A percentile compares a stretch with the other conserved stretches of the same genome.
Evolutionary conservation across 305 asterid species (phyloP).

Genomic region (Solanum hybrid): DNA sequence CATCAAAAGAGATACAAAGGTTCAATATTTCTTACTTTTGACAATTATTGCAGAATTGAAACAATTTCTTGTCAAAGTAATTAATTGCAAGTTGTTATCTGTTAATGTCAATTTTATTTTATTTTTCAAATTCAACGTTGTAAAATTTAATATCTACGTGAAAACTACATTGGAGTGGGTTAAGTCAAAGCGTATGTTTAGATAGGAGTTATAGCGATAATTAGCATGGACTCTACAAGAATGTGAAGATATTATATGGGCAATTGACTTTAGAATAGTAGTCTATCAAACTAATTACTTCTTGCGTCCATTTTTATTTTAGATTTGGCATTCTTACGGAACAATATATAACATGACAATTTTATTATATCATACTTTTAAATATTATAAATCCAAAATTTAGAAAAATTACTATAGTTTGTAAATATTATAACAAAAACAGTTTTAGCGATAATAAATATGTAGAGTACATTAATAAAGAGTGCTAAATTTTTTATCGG

Average conservation of each 20-base stretch:
- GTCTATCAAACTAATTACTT: neutral
- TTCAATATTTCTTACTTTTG: neutral
- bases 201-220: neutral
- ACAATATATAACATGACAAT: neutral
- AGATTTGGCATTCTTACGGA: neutral
- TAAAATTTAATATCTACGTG: neutral
- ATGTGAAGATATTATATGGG: neutral
- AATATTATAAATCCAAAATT: too few relatives aligned
- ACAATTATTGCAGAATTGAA: neutral
- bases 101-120: too few relatives aligned
- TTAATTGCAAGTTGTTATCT: neutral
- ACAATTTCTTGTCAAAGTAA: neutral
- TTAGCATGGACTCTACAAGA: neutral
- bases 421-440: neutral
- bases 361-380: too few relatives aligned
- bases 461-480: neutral
- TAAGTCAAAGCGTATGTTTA: neutral
- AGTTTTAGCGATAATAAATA: too few relatives aligned
- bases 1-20: neutral
- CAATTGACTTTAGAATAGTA: neutral
- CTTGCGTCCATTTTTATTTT: neutral
- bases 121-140: neutral
- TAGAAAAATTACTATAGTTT: neutral
- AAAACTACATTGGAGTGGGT: neutral
- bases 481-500: accelerated